These are phyloP conservation scores for Ottelia alismoides DNA, from an alignment of 106 monocot genomes.

Conservation along the genomic window DNA sequence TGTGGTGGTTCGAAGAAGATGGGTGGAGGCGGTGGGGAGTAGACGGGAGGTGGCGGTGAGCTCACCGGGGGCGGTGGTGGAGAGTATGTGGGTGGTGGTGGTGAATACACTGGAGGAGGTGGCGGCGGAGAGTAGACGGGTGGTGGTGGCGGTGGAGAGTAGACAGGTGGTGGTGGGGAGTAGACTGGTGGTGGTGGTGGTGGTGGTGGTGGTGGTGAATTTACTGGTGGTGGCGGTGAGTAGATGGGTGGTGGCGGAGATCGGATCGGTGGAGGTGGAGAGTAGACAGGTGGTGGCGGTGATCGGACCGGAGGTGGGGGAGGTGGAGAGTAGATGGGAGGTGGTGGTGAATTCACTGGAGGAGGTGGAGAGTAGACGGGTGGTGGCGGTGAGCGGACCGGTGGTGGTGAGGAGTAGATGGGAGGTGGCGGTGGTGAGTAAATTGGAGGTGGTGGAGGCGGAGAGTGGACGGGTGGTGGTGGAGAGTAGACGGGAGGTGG, in stretches of 20 bases:
- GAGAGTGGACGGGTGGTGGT: conserved; percentile 1
- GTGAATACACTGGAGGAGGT: not conserved
- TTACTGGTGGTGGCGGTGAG: conserved; percentile 3
- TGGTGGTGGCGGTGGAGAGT: conserved; percentile 5
- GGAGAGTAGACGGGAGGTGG: not conserved
- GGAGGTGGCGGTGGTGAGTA: not conserved
- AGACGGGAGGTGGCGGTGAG: conserved; percentile 2
- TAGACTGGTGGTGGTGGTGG: conserved; percentile 1
- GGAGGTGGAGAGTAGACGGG: conserved; percentile 1
- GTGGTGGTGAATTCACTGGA: conserved; percentile 5
- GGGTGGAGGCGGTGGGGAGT: not conserved
- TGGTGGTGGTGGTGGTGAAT: conserved; percentile 2
- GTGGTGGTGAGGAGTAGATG: not conserved
- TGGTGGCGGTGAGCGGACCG: conserved; percentile 9
- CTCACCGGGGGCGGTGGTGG: conserved; percentile 3
- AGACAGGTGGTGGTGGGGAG: conserved; percentile 7
- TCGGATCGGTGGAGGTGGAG: not conserved
- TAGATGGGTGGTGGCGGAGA: conserved; percentile 1
- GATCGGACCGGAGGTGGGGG: conserved; percentile 7
- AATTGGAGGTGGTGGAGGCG: not conserved
- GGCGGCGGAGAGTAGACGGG: not conserved
- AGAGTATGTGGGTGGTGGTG: not conserved
- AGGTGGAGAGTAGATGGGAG: conserved; percentile 5
- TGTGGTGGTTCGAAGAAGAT: not conserved
- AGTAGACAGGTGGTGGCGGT: conserved; percentile 2